Evolutionary conservation across 345 rosid species (phyloP), one percentile per base, ranked within the genome.

Genomic region (Rhizophora mangle): DNA sequence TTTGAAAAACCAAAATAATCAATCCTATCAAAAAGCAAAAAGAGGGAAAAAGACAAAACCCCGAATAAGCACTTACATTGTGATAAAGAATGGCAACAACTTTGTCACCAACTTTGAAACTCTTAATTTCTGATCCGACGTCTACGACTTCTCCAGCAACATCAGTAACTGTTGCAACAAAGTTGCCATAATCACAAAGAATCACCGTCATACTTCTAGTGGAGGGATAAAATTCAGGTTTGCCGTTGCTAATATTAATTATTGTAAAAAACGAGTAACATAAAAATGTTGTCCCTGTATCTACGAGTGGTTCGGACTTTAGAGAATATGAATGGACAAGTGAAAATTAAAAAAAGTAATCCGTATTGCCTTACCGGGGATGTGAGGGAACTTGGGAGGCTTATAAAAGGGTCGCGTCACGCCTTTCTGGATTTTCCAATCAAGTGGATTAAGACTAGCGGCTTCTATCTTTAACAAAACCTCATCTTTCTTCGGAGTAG

Each of bases 361-460:
- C 1, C 1, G 13, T 8, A 8, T 26, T 13, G 59, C 29, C 24
- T 24, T 84, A 92, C 98, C 82, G 6, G 98, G 93, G 55, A 86
- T 82, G 73, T 68, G 72, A 53, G 96, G 98, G 76, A 93, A 90
- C 67, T 80, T 88, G 85, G 79, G 85, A 61, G 96, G 96, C 13
- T 77, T 46, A 63, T 82, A 31, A 43, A 43, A 2, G 36, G 89
- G 90, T 5, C 93, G 68, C 27, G 83, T 24, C 73, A 80, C 18
- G 74, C 96, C 96, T 72, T 84, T 83, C 59, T 90, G 96, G 0
- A 85, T 78, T 71, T 86, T 90, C 92, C 90, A 84, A 68, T 88
- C 96, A 36, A 79, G 65, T 21, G 96, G 93, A 73, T 88, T 90
- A 6, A 86, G 24, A 68, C 82, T 79, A 21, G 74, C 69, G 2